phyloP scores from a whole-genome alignment of 176 grass and related monocot species.

The Carex myosuroides region DNA sequence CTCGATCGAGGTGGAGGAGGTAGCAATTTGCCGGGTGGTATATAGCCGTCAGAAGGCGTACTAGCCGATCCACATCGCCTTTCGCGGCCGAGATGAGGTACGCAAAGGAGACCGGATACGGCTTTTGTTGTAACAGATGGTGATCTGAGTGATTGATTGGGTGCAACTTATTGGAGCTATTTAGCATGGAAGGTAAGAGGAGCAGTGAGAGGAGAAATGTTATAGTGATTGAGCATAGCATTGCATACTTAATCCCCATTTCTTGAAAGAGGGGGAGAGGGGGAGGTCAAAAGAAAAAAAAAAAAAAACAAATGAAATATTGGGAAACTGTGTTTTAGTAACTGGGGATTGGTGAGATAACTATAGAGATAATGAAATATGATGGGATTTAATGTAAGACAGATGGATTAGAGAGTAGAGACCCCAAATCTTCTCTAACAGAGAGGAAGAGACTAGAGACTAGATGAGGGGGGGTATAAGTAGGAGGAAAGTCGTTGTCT shows the following conservation, averaged over 20 bases:
- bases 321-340: neutral
- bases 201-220: slow-evolving; percentile 70
- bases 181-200: slow-evolving; percentile 52
- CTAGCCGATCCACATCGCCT: slow-evolving; percentile 50
- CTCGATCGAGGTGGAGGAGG: slow-evolving; percentile 79
- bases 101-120: slow-evolving; percentile 72
- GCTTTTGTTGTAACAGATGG: neutral
- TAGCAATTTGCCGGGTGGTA: slow-evolving; percentile 95
- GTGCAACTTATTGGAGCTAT: slow-evolving; percentile 18
- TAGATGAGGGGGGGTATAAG: neutral
- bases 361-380: neutral
- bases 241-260: slow-evolving; percentile 45
- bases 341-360: neutral
- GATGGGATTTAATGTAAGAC: neutral
- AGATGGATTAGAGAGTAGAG: neutral
- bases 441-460: slow-evolving; percentile 9
- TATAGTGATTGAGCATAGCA: slow-evolving; percentile 40
- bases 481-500: slow-evolving; percentile 44
- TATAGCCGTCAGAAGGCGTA: slow-evolving; percentile 58
- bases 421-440: neutral
- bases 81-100: slow-evolving; percentile 84
- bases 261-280: neutral
- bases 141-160: slow-evolving; percentile 4
- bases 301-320: neutral
- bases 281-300: neutral